phyloP scores from a whole-genome alignment of 495 filamentous ascomycete species.

The Podospora sp. region DNA sequence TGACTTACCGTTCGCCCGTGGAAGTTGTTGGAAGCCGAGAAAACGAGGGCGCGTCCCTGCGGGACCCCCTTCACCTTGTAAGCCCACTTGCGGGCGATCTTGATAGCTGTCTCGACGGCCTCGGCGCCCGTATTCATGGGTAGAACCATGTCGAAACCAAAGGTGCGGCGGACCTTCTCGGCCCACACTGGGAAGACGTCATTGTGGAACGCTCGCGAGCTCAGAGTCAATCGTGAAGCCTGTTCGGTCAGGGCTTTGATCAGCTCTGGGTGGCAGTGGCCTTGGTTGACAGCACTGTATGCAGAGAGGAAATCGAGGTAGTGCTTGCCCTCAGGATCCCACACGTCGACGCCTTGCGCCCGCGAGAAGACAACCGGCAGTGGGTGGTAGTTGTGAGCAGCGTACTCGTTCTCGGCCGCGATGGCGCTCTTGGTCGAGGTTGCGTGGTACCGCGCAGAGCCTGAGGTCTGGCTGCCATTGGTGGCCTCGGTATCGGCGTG shows the following conservation, averaged over 20 bases:
- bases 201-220: constrained; percentile 96
- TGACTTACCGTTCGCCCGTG: constrained; percentile 86
- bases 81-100: constrained; percentile 98
- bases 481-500: constrained; percentile 51
- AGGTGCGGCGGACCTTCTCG: constrained; percentile 80
- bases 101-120: constrained; percentile 97
- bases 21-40: constrained; percentile 90
- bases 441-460: constrained; percentile 69
- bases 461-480: constrained; percentile 35
- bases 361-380: constrained; percentile 89
- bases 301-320: constrained; percentile 98
- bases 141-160: constrained; percentile 98
- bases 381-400: constrained; percentile 98
- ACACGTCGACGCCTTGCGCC: constrained; percentile 82
- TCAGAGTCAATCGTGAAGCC: constrained; percentile 86
- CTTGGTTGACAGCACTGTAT: constrained; percentile 98
- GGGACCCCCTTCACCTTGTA: constrained; percentile 96
- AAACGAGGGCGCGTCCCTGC: constrained; percentile 78
- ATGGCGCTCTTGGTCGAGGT: constrained; percentile 80
- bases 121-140: constrained; percentile 99
- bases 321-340: constrained; percentile 95
- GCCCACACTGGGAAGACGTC: constrained; percentile 98
- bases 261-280: constrained; percentile 96
- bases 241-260: constrained; percentile 88
- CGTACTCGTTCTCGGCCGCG: constrained; percentile 75